These are phyloP conservation scores for Rutstroemia sp. DNA, from an alignment of 2,329 filamentous ascomycete genomes.

Conservation along the genomic window DNA sequence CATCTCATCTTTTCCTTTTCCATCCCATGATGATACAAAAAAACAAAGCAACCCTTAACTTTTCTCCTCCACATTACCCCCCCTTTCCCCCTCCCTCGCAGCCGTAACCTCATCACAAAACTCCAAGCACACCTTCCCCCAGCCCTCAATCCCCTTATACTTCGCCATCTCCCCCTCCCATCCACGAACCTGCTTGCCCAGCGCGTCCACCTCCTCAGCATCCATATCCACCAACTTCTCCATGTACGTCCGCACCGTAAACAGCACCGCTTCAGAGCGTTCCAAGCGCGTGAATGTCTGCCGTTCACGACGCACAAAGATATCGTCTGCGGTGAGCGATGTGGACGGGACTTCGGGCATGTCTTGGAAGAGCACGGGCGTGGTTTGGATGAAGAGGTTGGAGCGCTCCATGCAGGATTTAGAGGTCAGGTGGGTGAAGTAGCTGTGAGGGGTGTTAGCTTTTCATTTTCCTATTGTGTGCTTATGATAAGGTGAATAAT, in stretches of 20 bases:
- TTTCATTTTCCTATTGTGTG: constrained; percentile 2
- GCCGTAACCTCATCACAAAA: constrained; percentile 14
- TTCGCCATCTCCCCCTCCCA: constrained; percentile 37
- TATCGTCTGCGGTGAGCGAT: constrained; percentile 26
- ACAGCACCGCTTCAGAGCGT: constrained; percentile 37
- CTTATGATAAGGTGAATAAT: not conserved
- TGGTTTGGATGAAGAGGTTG: constrained; percentile 43
- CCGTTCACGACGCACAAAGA: constrained; percentile 41
- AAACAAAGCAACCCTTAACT: not conserved
- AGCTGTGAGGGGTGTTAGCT: constrained; percentile 23
- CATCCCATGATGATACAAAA: not conserved
- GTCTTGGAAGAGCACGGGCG: constrained; percentile 38
- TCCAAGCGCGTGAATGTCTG: constrained; percentile 42
- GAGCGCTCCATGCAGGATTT: constrained; percentile 39
- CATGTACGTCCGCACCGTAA: constrained; percentile 42
- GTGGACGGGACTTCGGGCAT: constrained; percentile 32
- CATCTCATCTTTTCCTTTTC: not conserved
- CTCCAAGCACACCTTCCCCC: constrained; percentile 26
- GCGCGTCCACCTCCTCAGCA: constrained; percentile 33
- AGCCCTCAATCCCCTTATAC: constrained; percentile 38
- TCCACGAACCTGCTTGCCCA: constrained; percentile 36
- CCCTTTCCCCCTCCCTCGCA: not conserved
- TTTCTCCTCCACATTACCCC: not conserved
- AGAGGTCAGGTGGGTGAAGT: constrained; percentile 38
- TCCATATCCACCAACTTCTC: constrained; percentile 34